These are phyloP conservation scores for Lotus japonicus DNA, from an alignment of 306 rosid genomes.

Conservation along the genomic window DNA sequence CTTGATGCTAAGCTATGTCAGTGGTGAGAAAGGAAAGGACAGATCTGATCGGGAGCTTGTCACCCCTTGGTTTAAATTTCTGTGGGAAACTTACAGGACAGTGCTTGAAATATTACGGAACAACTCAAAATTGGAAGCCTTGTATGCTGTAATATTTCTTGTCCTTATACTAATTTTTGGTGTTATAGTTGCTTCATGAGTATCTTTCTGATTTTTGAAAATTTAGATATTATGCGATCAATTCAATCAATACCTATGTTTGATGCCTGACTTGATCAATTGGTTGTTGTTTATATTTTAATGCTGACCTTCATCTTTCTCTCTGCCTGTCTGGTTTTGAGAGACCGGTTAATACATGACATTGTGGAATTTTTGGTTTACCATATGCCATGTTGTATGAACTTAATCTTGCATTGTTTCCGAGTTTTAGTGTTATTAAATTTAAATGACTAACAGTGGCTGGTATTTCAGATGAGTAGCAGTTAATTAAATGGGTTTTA, in stretches of 20 bases:
- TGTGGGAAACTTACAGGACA: conserved; percentile 96
- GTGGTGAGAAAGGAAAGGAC: conserved; percentile 96
- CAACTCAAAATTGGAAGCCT: conserved; percentile 90
- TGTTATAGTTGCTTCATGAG: background rate
- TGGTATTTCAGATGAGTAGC: background rate
- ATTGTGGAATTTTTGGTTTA: background rate
- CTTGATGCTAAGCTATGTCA: conserved; percentile 87
- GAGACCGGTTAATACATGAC: background rate
- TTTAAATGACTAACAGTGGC: background rate
- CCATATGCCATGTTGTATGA: background rate
- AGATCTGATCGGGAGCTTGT: conserved; percentile 92
- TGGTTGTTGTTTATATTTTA: background rate
- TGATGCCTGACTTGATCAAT: background rate
- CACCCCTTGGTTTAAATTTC: conserved; percentile 96
- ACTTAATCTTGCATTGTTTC: background rate
- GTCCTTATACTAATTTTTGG: background rate
- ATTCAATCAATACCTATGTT: background rate
- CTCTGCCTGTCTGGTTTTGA: background rate
- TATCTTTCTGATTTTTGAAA: background rate
- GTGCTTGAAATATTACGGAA: conserved; percentile 94
- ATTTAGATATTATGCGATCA: background rate
- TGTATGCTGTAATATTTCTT: conserved; percentile 65
- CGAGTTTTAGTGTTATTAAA: background rate
- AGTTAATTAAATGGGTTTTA: background rate
- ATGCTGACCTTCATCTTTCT: background rate